phyloP scores from a whole-genome alignment of 805 yeast species.

The Cyberlindnera xylosilytica region DNA sequence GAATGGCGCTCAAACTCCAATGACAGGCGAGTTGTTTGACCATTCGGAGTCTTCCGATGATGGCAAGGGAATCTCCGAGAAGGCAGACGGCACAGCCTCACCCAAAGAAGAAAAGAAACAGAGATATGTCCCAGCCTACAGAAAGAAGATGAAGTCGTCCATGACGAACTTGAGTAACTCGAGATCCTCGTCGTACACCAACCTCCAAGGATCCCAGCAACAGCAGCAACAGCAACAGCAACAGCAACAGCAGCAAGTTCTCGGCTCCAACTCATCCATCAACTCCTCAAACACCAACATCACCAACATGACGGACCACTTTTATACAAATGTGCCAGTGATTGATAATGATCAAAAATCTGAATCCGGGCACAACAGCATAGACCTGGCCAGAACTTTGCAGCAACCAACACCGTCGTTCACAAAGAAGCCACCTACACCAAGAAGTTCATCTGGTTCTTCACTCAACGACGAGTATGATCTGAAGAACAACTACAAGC shows the following conservation, averaged over 20 bases:
- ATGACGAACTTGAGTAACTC: constrained; percentile 23
- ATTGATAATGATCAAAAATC: constrained; percentile 16
- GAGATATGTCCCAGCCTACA: constrained; percentile 37
- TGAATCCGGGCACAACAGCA: constrained; percentile 11
- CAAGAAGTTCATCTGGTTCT: constrained; percentile 16
- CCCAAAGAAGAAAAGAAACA: constrained; percentile 9
- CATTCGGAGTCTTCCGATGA: constrained; percentile 10
- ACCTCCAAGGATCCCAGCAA: constrained; percentile 15
- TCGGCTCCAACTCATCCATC: constrained; percentile 23
- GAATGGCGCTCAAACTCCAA: background rate
- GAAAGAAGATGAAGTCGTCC: constrained; percentile 31
- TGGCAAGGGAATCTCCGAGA: constrained; percentile 11
- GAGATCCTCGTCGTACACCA: constrained; percentile 23
- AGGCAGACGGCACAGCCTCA: constrained; percentile 5
- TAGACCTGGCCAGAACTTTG: constrained; percentile 25
- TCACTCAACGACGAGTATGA: constrained; percentile 25
- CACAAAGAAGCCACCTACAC: constrained; percentile 14
- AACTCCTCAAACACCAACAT: constrained; percentile 24
- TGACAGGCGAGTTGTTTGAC: constrained; percentile 1
- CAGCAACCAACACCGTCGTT: constrained; percentile 27
- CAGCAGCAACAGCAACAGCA: constrained; percentile 18
- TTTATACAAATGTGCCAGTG: constrained; percentile 26
- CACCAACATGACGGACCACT: constrained; percentile 26
- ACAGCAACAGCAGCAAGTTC: constrained; percentile 5
- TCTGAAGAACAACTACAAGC: constrained; percentile 33